These are phyloP conservation scores for Xylaria bambusicola DNA, from an alignment of 495 filamentous ascomycete species.

Conservation along the genomic window DNA sequence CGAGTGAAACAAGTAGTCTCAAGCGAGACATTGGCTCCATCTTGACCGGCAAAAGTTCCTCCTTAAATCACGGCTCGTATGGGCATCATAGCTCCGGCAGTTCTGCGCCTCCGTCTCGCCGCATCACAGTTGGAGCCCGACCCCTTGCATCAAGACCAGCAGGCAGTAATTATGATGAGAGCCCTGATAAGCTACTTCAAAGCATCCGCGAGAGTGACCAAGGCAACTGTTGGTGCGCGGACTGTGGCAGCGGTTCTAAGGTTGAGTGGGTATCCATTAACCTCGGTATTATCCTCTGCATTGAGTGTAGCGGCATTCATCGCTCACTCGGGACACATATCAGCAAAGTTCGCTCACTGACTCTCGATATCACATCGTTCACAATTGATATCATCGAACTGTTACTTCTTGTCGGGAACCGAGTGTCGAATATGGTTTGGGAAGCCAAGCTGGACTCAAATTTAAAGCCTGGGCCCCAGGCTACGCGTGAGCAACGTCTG, in stretches of 20 bases:
- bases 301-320: conserved; percentile 98
- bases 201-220: conserved; percentile 87
- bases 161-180: conserved; percentile 73
- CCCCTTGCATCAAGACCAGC: conserved; percentile 71
- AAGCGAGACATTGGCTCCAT: conserved; percentile 86
- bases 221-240: conserved; percentile 92
- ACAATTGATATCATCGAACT: conserved; percentile 94
- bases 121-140: conserved; percentile 84
- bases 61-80: conserved; percentile 60
- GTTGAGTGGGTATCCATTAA: conserved; percentile 99
- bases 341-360: conserved; percentile 94
- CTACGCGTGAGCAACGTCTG: conserved; percentile 84
- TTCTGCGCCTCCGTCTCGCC: conserved; percentile 64
- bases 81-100: conserved; percentile 46
- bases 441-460: conserved; percentile 78
- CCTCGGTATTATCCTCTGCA: conserved; percentile 92
- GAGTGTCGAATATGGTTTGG: conserved; percentile 95
- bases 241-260: conserved; percentile 88
- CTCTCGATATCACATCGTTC: conserved; percentile 92
- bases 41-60: conserved; percentile 89
- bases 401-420: conserved; percentile 89
- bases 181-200: conserved; percentile 78
- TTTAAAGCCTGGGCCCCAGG: conserved; percentile 69
- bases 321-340: conserved; percentile 96
- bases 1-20: conserved; percentile 55